A percentile compares a stretch with the other conserved stretches of the same genome.
These are phyloP conservation scores for Aspergillus hortae DNA, from an alignment of 2,329 filamentous ascomycete genomes.

Conservation along the genomic window DNA sequence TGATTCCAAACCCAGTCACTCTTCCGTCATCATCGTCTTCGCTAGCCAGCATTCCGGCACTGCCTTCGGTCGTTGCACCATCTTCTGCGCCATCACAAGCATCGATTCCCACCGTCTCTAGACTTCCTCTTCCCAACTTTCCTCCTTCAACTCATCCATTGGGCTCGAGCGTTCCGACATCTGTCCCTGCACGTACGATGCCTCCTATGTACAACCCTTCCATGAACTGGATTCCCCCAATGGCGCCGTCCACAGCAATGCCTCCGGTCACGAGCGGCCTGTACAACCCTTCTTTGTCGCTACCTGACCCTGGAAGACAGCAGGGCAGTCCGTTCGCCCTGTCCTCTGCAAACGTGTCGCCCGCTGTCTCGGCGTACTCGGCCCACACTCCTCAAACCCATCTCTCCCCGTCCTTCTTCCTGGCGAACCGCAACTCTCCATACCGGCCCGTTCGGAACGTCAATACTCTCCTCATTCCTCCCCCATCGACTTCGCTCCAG, in stretches of 20 bases:
- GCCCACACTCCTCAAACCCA: constrained; percentile 61
- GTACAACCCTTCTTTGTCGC: constrained; percentile 25
- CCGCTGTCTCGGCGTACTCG: constrained; percentile 64
- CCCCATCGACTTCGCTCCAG: constrained; percentile 74
- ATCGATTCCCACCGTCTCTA: constrained; percentile 40
- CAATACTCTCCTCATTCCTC: constrained; percentile 85
- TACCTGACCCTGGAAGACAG: constrained; percentile 41
- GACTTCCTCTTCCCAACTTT: constrained; percentile 70
- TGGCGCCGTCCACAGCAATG: constrained; percentile 32
- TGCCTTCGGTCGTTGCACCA: constrained; percentile 33
- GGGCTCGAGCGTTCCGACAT: constrained; percentile 40
- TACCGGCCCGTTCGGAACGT: constrained; percentile 89
- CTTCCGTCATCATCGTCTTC: constrained; percentile 17
- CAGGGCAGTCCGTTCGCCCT: constrained; percentile 49
- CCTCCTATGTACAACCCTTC: constrained; percentile 64
- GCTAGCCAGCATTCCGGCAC: constrained; percentile 25
- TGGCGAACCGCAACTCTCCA: constrained; percentile 84
- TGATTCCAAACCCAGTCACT: constrained; percentile 9
- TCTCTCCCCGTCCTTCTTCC: constrained; percentile 81
- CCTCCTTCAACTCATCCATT: constrained; percentile 55
- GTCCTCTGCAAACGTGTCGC: constrained; percentile 60
- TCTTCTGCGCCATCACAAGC: constrained; percentile 34
- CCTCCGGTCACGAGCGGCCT: constrained; percentile 26
- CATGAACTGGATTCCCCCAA: constrained; percentile 47
- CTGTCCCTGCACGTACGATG: constrained; percentile 62